A percentile compares a stretch with the other conserved stretches of the same genome.
phyloP scores from a whole-genome alignment of 192 early-diverging fungal genomes.

The Coemansia sp. region DNA sequence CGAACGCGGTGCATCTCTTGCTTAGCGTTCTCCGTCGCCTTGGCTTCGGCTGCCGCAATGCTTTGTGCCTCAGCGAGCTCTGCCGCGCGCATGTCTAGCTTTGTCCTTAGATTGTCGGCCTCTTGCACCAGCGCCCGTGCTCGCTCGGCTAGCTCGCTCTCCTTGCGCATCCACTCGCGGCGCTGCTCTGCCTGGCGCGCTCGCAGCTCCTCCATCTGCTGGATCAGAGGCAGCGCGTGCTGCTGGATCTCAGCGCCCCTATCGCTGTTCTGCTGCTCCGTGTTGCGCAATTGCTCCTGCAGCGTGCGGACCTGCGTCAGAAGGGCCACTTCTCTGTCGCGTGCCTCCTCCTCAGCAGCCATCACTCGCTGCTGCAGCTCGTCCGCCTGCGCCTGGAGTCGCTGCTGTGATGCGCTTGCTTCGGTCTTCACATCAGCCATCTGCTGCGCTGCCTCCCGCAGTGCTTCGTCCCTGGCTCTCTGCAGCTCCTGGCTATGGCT shows the following conservation, averaged over 20 bases:
- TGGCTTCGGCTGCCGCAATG: slow-evolving; percentile 9
- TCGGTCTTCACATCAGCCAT: slow-evolving; percentile 17
- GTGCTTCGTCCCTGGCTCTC: slow-evolving; percentile 20
- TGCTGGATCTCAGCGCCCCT: slow-evolving; percentile 37
- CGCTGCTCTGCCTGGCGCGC: slow-evolving; percentile 38
- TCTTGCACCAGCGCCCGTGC: slow-evolving; percentile 19
- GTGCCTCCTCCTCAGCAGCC: slow-evolving; percentile 38
- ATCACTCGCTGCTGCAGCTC: slow-evolving; percentile 39
- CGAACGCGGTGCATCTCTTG: slow-evolving; percentile 54
- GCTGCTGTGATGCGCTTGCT: slow-evolving; percentile 31
- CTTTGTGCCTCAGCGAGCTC: slow-evolving; percentile 6
- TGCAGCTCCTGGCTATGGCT: slow-evolving; percentile 15
- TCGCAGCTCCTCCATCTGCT: slow-evolving; percentile 51
- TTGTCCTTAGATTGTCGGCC: slow-evolving; percentile 8
- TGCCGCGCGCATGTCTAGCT: slow-evolving; percentile 15
- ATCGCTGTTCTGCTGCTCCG: slow-evolving; percentile 34
- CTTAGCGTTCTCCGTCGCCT: slow-evolving; percentile 10
- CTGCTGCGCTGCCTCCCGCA: slow-evolving; percentile 38
- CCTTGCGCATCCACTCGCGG: slow-evolving; percentile 29
- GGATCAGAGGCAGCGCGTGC: slow-evolving; percentile 48
- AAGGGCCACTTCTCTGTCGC: slow-evolving; percentile 38
- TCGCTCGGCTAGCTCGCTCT: slow-evolving; percentile 23
- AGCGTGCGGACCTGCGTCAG: slow-evolving; percentile 37
- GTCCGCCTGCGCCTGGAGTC: slow-evolving; percentile 45
- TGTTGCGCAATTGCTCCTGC: slow-evolving; percentile 41